These are phyloP conservation scores for Xylariaceae sp. DNA, from an alignment of 2,329 filamentous ascomycete genomes.

Conservation along the genomic window DNA sequence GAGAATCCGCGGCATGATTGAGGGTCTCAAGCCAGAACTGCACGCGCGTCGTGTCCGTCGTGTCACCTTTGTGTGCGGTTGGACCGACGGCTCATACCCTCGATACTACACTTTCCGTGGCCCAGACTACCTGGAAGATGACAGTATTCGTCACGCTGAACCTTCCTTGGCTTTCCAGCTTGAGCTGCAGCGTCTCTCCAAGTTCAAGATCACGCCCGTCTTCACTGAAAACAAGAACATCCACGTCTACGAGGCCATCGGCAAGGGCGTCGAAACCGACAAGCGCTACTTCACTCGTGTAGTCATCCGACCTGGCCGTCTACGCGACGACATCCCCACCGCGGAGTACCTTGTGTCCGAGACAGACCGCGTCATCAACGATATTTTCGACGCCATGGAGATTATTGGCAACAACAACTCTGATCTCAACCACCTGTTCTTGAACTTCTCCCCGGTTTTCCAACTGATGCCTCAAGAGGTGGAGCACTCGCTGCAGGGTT, in stretches of 20 bases:
- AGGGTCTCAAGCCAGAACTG: constrained; percentile 78
- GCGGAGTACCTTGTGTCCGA: constrained; percentile 97
- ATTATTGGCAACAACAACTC: constrained; percentile 99
- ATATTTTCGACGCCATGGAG: constrained; percentile 95
- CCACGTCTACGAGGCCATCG: constrained; percentile 94
- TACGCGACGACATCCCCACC: constrained; percentile 97
- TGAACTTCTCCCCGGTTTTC: constrained; percentile 98
- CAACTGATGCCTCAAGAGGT: constrained; percentile 84
- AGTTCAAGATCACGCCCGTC: constrained; percentile 97
- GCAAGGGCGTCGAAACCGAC: constrained; percentile 91
- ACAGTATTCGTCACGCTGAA: constrained; percentile 94
- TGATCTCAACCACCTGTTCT: constrained; percentile 99
- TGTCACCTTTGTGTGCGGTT: constrained; percentile 92
- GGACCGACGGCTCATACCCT: constrained; percentile 88
- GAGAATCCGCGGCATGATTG: constrained; percentile 70
- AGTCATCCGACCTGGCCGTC: constrained; percentile 86
- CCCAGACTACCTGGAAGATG: constrained; percentile 81
- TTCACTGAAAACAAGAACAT: constrained; percentile 99
- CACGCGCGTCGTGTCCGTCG: constrained; percentile 76
- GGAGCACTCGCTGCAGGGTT: constrained; percentile 86
- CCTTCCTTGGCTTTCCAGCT: constrained; percentile 97
- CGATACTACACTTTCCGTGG: constrained; percentile 98
- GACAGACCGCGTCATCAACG: constrained; percentile 92
- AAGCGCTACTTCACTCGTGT: constrained; percentile 98
- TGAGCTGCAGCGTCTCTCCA: constrained; percentile 85